Base-by-base conservation (phyloP, 208 protist genomes). In the Crithidia fasciculata region DNA sequence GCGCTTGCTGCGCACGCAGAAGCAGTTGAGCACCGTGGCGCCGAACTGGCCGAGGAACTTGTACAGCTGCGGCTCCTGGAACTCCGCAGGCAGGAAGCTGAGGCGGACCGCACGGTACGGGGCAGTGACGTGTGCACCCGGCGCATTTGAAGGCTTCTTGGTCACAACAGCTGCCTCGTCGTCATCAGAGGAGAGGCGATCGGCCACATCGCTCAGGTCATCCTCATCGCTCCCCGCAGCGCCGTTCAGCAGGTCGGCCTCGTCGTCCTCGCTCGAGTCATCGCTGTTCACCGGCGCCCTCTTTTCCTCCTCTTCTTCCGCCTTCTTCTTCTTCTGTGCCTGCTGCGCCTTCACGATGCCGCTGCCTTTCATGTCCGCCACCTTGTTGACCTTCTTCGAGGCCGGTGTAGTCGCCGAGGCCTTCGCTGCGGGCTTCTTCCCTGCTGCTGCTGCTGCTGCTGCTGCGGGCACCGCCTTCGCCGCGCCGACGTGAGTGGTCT, bases 21-120 rank as follows among this genome's bases (percentile, higher is more conserved):
- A 96, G 80, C 89, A 95, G 82, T 94, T 95, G 39, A 92, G 62
- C 62, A 96, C 92, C 13, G 74, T 83, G 18, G 88, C 88, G 9
- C 89, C 92, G 69, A 96, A 96, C 79, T 96, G 92, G 50, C 72
- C 83, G 18, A 96, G 81, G 63, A 96, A 96, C 75, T 96, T 93
- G 75, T 82, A 94, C 39, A 96, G 80, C 82, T 96, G 86, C 43
- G 89, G 89, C 85, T 96, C 89, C 73, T 96, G 75, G 64, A 96
- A 96, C 77, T 92, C 88, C 6, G 85, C 43, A 8, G 92, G 92
- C 50, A 96, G 83, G 67, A 93, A 94, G 55, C 89, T 86, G 36
- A 96, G 85, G n/a, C 85, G 82, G 12, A 96, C 86, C 9, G 58
- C 92, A 6, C 79, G 58, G 78, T 96, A 96, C 18, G 88, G 69